phyloP scores from a whole-genome alignment of 306 rosid species.

The Trifolium subterraneum region DNA sequence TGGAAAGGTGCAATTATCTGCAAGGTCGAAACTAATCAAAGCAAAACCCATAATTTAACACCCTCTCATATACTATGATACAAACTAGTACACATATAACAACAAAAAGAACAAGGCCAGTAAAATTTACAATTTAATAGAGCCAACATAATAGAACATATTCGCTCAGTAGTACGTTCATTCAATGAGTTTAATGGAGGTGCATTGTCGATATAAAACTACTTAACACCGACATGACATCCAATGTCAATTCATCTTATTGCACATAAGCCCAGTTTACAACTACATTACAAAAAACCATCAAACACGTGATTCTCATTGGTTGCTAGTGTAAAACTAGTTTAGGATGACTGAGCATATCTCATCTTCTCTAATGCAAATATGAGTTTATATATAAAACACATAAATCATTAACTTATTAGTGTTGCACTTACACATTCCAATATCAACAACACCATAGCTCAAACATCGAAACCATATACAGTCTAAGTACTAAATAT shows the following conservation, averaged over 20 bases:
- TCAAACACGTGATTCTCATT: too few species aligned
- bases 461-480: neutral
- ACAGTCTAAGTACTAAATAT: neutral
- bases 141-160: neutral
- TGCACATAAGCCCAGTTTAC: too few species aligned
- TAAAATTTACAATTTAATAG: neutral
- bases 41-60: neutral
- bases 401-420: neutral
- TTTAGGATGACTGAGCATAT: too few species aligned
- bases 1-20: conserved; percentile 3
- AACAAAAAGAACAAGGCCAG: too few species aligned
- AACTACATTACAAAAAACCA: too few species aligned
- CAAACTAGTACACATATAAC: too few species aligned
- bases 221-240: too few species aligned
- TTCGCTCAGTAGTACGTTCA: neutral
- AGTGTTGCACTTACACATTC: neutral
- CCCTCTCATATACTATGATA: neutral
- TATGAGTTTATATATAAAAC: neutral
- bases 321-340: too few species aligned
- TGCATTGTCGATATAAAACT: too few species aligned
- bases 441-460: neutral
- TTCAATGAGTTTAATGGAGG: neutral
- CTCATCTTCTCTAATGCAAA: neutral
- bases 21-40: neutral
- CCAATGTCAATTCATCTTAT: too few species aligned